Conservation (phyloP, 2,329 filamentous ascomycete genomes). For the Helicocarpus griseus region DNA sequence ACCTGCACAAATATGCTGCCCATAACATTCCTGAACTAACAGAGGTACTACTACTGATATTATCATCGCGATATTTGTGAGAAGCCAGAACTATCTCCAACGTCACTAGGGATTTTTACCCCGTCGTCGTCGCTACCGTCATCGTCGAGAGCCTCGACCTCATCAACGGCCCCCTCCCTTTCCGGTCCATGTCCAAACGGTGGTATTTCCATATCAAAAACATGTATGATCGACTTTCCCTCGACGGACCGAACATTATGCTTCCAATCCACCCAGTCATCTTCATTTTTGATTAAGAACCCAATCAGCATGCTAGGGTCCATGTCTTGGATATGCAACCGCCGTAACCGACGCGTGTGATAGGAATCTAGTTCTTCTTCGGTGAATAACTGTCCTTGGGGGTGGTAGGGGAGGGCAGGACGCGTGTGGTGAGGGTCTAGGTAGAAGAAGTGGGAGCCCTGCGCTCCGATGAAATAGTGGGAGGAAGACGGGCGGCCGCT, state of each 20-base stretch:
- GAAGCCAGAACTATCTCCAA: neutral
- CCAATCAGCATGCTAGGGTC: slow-evolving; percentile 97
- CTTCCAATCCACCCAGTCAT: slow-evolving; percentile 80
- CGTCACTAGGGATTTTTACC: neutral
- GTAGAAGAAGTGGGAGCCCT: slow-evolving; percentile 79
- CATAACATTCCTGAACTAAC: too few relatives aligned
- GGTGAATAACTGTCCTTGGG: slow-evolving; percentile 39
- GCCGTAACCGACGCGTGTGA: slow-evolving; percentile 75
- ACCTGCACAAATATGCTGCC: too few relatives aligned
- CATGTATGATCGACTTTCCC: slow-evolving; percentile 76
- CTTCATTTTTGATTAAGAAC: slow-evolving; percentile 72
- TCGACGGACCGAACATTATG: slow-evolving; percentile 57
- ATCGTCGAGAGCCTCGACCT: slow-evolving; percentile 82
- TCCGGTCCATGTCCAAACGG: slow-evolving; percentile 43
- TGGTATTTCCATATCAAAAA: slow-evolving; percentile 57
- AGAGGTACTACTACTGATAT: too few relatives aligned
- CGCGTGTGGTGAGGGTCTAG: slow-evolving; percentile 87
- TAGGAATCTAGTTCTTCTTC: slow-evolving; percentile 69
- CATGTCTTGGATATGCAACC: slow-evolving; percentile 82
- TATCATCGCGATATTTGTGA: neutral
- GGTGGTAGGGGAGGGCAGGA: slow-evolving; percentile 57
- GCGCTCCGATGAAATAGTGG: slow-evolving; percentile 63
- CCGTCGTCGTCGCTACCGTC: slow-evolving; percentile 28
- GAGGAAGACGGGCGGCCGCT: slow-evolving; percentile 89
- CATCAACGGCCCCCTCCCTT: slow-evolving; percentile 67